Evolutionary conservation across 2,329 filamentous ascomycete species (phyloP).

Genomic region (Chalara sp.): DNA sequence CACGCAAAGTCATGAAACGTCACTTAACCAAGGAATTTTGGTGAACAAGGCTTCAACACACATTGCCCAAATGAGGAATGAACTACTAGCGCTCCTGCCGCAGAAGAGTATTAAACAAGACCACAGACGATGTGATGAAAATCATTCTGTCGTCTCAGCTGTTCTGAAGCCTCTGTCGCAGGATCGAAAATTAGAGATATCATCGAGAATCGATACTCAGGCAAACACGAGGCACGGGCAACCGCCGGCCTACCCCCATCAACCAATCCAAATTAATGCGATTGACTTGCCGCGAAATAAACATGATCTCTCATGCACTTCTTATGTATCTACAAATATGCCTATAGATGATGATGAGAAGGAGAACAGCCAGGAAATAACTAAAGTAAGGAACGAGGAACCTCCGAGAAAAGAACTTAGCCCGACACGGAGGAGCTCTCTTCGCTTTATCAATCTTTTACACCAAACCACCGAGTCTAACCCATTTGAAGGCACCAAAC

Average conservation of each 20-base stretch:
- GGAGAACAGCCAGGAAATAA: conserved; percentile 16
- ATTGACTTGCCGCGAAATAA: too few species aligned
- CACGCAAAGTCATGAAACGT: too few species aligned
- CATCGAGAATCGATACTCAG: not conserved
- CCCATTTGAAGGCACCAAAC: conserved; percentile 18
- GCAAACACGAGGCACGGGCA: not conserved
- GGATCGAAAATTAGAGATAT: not conserved
- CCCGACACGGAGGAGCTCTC: not conserved
- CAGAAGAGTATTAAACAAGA: too few species aligned
- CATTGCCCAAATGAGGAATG: too few species aligned
- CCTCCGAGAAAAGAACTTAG: not conserved
- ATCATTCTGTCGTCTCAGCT: too few species aligned
- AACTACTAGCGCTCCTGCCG: too few species aligned
- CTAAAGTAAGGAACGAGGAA: not conserved
- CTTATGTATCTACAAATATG: too few species aligned
- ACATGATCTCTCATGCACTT: too few species aligned
- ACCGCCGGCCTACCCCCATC: not conserved
- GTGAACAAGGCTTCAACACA: too few species aligned
- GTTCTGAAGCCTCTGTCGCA: not conserved
- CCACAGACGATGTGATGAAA: too few species aligned
- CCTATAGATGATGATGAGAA: conserved; percentile 15
- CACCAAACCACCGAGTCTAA: conserved; percentile 15
- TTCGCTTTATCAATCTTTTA: not conserved
- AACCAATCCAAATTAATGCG: too few species aligned
- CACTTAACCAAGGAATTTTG: too few species aligned